A percentile compares a stretch with the other conserved stretches of the same genome.
These are phyloP conservation scores for Aspergillus piperis DNA, from an alignment of 2,329 filamentous ascomycete species.

Conservation along the genomic window DNA sequence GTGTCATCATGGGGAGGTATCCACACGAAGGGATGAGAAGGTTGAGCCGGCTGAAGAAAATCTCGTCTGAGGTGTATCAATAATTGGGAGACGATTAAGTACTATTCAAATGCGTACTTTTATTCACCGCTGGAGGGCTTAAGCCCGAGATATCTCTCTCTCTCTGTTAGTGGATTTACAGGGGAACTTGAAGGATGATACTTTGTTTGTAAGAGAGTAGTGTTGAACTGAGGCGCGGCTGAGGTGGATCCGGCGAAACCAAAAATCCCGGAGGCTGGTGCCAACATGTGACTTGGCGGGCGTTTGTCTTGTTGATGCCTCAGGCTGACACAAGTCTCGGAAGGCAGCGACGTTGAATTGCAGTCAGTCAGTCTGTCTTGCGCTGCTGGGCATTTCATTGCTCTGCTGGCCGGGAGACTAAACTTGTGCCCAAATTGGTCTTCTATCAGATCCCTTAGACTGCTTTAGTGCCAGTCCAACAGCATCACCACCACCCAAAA, in stretches of 20 bases:
- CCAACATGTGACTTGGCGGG: constrained; percentile 11
- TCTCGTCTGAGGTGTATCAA: background rate
- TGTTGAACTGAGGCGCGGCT: background rate
- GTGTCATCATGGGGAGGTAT: background rate
- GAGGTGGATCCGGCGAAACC: background rate
- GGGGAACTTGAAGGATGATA: too few species aligned
- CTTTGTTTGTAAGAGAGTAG: background rate
- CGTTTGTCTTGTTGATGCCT: constrained; percentile 7
- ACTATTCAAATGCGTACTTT: too few species aligned
- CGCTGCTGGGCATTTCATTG: too few species aligned
- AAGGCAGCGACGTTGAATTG: background rate
- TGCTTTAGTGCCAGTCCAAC: background rate
- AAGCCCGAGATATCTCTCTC: background rate
- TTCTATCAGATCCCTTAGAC: background rate
- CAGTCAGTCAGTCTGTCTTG: too few species aligned
- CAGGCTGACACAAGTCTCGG: constrained; percentile 6
- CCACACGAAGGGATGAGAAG: background rate
- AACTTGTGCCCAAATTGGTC: background rate
- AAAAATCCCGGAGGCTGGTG: constrained; percentile 18
- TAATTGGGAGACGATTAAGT: background rate
- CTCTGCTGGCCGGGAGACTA: background rate
- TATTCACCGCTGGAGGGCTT: background rate
- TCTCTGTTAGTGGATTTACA: background rate
- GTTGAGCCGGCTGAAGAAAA: background rate
- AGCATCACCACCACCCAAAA: background rate